These are phyloP conservation scores for Deuterostichococcus epilithicus DNA, from an alignment of 139 green algal genomes.

Conservation along the genomic window DNA sequence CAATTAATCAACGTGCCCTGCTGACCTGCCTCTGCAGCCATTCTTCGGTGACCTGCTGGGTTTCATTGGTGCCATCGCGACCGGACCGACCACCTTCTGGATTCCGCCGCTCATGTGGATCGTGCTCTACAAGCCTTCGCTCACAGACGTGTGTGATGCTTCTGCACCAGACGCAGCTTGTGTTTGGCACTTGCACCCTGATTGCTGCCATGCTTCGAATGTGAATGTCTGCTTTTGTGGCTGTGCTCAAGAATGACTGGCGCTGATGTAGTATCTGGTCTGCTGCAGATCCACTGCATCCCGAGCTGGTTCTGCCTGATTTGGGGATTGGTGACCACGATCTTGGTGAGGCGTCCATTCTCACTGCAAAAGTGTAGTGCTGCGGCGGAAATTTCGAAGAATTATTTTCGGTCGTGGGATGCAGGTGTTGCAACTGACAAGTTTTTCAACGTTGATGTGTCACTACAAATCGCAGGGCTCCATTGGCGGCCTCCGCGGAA, in stretches of 20 bases:
- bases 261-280: too few relatives aligned
- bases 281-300: conserved; percentile 14
- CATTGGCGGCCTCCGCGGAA: conserved; percentile 9
- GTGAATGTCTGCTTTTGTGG: too few relatives aligned
- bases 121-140: conserved; percentile 10
- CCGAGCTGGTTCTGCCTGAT: conserved; percentile 22
- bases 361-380: too few relatives aligned
- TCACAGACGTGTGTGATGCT: background rate
- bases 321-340: conserved; percentile 11
- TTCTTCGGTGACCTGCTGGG: conserved; percentile 26
- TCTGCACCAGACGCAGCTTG: too few relatives aligned
- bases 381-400: too few relatives aligned
- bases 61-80: conserved; percentile 24
- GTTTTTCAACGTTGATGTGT: too few relatives aligned
- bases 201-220: too few relatives aligned
- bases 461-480: background rate
- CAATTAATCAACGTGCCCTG: too few relatives aligned
- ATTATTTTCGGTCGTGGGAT: too few relatives aligned
- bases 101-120: conserved; percentile 20
- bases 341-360: conserved; percentile 7
- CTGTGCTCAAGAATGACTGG: too few relatives aligned
- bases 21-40: too few relatives aligned
- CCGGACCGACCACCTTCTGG: conserved; percentile 24
- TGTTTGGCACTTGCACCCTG: background rate
- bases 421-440: too few relatives aligned